Base-by-base conservation (phyloP, 345 rosid genomes). In the Microcos paniculata region DNA sequence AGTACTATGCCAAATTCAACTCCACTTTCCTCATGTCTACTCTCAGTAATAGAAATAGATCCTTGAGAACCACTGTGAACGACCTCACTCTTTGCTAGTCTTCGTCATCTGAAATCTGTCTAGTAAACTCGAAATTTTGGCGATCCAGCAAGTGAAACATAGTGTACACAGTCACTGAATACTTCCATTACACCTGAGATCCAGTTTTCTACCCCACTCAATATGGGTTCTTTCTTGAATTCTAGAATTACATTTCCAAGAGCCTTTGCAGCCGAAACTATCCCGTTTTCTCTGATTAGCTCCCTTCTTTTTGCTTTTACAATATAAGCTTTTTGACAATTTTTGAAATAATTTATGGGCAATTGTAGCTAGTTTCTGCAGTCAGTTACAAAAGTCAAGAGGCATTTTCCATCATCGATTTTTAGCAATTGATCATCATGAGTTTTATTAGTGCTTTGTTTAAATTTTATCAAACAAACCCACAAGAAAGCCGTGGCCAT, bases 61-160 rank as follows among this genome's bases (percentile, higher is more conserved):
- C 72, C 68, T 4, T 4, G 42, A 26, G 40, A 15, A 38, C 83
- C 85, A 31, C 80, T 77, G n/a, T 86, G 77, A 15, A 67, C 45
- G 26, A 83, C 84, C 65, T 86, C 89, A 23, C 75, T 80, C 72
- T 84, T 84, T 74, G 10, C 55, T 0, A 89, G 85, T 72, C 82
- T 72, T 0, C 89, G 87, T 83, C 82, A 84, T 62, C 89, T 89
- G 15, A 86, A 88, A 71, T 86, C 84, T 13, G 80, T 76, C 9
- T 49, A 70, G 1, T 84, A 84, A 4, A 84, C 65, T 26, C 61
- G 69, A 77, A 86, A 38, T 30, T 82, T 88, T 0, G 91, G 91
- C 13, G 89, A 85, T 35, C 89, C 91, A 0, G 70, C 38, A 8
- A 82, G 64, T 33, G 74, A 21, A 11, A 16, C 0, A 6, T n/a